Conservation (phyloP, 202 grass and related monocot species). For the Panicum hallii region DNA sequence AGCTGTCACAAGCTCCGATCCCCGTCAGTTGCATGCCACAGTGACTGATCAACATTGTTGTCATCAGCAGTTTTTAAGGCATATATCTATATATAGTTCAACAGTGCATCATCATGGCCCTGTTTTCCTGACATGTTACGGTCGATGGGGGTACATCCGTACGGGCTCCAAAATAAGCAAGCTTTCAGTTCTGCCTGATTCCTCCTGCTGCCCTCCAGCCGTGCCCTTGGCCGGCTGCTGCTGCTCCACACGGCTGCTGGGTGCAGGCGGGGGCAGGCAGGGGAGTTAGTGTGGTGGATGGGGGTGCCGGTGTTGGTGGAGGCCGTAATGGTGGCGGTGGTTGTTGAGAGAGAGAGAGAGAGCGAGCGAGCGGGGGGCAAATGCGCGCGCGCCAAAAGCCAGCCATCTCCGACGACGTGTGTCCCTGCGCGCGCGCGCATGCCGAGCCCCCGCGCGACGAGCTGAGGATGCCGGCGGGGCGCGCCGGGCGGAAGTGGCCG, state of each 20-base stretch:
- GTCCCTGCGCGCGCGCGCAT: neutral
- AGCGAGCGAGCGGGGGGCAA: slow-evolving; percentile 32
- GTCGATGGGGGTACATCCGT: neutral
- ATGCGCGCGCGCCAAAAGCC: slow-evolving; percentile 27
- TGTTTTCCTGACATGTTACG: neutral
- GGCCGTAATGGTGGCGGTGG: slow-evolving; percentile 51
- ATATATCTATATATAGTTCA: neutral
- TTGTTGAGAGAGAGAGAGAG: slow-evolving; percentile 38
- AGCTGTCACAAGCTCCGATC: neutral
- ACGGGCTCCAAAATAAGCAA: neutral
- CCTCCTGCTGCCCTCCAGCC: neutral
- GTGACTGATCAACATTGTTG: neutral
- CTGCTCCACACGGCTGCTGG: neutral
- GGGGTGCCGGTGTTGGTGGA: slow-evolving; percentile 49
- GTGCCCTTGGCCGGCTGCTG: neutral
- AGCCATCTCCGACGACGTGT: slow-evolving; percentile 4
- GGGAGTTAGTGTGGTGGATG: slow-evolving; percentile 52
- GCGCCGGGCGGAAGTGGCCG: neutral
- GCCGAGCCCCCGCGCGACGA: neutral
- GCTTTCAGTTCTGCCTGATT: neutral
- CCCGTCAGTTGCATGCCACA: neutral
- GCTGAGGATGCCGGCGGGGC: neutral
- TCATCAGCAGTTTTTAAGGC: neutral
- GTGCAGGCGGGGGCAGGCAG: neutral
- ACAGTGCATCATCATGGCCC: neutral